Evolutionary conservation across 2,329 filamentous ascomycete species (phyloP).

Genomic region (Orbilia blumenaviensis): DNA sequence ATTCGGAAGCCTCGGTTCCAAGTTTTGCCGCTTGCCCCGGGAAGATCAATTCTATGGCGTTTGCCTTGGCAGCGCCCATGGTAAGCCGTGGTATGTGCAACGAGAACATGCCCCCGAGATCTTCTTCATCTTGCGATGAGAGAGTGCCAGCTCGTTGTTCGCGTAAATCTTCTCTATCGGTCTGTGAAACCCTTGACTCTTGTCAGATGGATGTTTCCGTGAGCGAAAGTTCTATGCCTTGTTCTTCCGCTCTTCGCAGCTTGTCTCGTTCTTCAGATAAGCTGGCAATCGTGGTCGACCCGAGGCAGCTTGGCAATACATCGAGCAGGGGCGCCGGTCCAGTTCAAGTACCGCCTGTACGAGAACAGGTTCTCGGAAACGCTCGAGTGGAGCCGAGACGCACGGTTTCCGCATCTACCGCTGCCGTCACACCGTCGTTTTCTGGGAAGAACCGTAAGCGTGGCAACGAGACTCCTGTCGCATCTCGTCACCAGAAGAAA

Average conservation of each 20-base stretch:
- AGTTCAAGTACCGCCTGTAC: neutral
- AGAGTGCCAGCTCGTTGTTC: slow-evolving; percentile 5
- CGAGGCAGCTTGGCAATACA: neutral
- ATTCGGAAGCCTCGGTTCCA: neutral
- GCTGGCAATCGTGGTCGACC: slow-evolving; percentile 8
- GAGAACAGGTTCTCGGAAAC: slow-evolving; percentile 25
- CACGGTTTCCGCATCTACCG: neutral
- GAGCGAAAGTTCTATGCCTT: slow-evolving; percentile 13
- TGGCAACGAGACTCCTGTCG: slow-evolving; percentile 43
- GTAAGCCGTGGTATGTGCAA: slow-evolving; percentile 26
- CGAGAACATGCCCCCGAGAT: slow-evolving; percentile 34
- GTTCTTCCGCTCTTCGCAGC: slow-evolving; percentile 12
- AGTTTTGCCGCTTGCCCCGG: neutral
- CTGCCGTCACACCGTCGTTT: neutral
- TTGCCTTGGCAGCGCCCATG: slow-evolving; percentile 24
- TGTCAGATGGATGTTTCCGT: slow-evolving; percentile 25
- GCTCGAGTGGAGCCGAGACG: slow-evolving; percentile 10
- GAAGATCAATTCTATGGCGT: slow-evolving; percentile 44
- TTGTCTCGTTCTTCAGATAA: slow-evolving; percentile 23
- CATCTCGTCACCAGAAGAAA: slow-evolving; percentile 40
- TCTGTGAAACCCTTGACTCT: slow-evolving; percentile 37
- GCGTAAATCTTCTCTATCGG: slow-evolving; percentile 43
- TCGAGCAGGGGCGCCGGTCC: neutral
- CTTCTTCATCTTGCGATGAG: slow-evolving; percentile 10
- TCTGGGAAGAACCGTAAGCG: slow-evolving; percentile 41